phyloP scores from a whole-genome alignment of 2,329 filamentous ascomycete genomes.

The Nannizzia gypsea region DNA sequence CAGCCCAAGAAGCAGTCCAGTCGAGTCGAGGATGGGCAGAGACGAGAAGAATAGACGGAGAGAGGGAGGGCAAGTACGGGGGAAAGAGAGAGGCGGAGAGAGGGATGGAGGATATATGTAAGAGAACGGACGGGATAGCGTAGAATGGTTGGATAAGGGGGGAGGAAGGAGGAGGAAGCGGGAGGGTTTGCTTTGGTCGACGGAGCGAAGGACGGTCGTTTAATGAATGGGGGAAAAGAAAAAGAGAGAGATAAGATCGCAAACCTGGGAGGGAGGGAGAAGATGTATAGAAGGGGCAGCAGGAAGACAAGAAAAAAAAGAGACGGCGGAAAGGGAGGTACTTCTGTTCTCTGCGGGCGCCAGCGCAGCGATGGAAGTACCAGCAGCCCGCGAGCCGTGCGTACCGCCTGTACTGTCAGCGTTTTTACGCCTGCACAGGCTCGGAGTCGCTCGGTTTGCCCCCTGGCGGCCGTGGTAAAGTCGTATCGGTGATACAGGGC shows the following conservation, averaged over 20 bases:
- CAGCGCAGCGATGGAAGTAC: background rate
- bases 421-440: slow-evolving; percentile 3
- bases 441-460: background rate
- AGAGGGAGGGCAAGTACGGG: slow-evolving; percentile 8
- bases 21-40: slow-evolving; percentile 10
- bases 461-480: background rate
- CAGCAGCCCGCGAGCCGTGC: background rate
- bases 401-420: slow-evolving; percentile 3
- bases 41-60: background rate
- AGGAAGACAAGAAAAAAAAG: background rate
- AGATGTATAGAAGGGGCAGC: background rate
- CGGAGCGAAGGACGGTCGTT: background rate
- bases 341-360: background rate
- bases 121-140: slow-evolving; percentile 7
- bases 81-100: slow-evolving; percentile 3
- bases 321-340: background rate
- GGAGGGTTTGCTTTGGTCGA: background rate
- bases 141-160: background rate
- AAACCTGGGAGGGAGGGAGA: slow-evolving; percentile 1
- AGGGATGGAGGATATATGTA: slow-evolving; percentile 1
- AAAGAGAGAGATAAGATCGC: slow-evolving; percentile 4
- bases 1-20: slow-evolving; percentile 11
- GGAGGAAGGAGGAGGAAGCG: too few relatives aligned
- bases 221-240: background rate
- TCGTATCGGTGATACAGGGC: background rate